phyloP scores from a whole-genome alignment of 441 rosid genomes.

The Mallotus japonicus region DNA sequence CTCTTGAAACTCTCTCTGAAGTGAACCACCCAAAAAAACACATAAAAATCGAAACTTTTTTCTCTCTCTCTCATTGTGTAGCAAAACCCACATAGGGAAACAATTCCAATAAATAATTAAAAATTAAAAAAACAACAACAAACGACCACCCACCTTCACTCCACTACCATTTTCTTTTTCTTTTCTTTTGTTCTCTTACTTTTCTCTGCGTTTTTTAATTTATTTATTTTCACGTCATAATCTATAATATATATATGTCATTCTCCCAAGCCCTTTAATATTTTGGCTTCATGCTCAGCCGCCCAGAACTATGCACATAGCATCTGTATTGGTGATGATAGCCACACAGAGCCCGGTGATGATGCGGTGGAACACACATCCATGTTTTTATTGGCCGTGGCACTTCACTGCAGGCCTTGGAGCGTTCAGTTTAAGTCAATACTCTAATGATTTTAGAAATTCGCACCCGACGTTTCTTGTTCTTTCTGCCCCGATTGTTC shows the following conservation, averaged over 20 bases:
- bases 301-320: conserved; percentile 21
- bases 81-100: neutral
- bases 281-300: conserved; percentile 26
- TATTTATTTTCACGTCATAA: conserved; percentile 4
- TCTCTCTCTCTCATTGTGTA: neutral
- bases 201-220: neutral
- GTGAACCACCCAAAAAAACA: neutral
- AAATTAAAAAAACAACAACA: neutral
- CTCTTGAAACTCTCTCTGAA: conserved; percentile 25
- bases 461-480: neutral
- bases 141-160: conserved; percentile 14
- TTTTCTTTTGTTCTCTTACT: neutral
- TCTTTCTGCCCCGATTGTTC: neutral
- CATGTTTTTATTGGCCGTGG: too few relatives aligned
- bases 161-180: neutral
- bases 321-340: too few relatives aligned
- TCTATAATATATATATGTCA: neutral
- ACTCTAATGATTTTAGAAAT: neutral
- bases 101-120: neutral
- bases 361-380: neutral
- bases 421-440: neutral
- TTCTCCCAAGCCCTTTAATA: conserved; percentile 2
- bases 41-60: neutral
- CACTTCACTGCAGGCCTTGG: too few relatives aligned
- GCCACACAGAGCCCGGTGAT: neutral